Base-by-base conservation (phyloP, 1,284 basidiomycete genomes). In the Spongispora temasekensis region DNA sequence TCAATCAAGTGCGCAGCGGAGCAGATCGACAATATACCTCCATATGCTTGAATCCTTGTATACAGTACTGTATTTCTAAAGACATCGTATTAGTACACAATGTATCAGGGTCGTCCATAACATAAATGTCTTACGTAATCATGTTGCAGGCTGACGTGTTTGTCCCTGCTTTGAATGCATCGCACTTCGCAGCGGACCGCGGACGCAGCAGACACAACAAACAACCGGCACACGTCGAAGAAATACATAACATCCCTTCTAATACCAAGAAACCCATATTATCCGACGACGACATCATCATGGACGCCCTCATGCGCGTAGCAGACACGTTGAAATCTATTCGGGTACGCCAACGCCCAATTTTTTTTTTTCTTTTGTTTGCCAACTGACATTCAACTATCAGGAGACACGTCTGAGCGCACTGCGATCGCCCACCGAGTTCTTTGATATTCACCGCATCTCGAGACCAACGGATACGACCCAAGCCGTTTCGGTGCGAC, bases 361-460 rank as follows among this genome's bases (percentile, higher is more conserved):
- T 44, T 31, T 55, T n/a, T 23, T 7, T n/a, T 32, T 13, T 42
- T 23, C 2, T 2, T 19, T 27, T 61, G 51, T 76, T 15, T 31
- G n/a, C 12, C 12, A 7, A 12, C 7, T 12, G 35, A 34, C 7
- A 34, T 15, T 37, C n/a, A 17, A 17, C 9, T 2, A 0, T 10
- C 40, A 92, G 90, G 90, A 96, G 78, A 92, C 94, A 25, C 86
- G 88, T 61, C 83, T 97, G 60, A 93, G 93, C 55, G 86, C 89
- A 30, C 82, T 98, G 61, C 86, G 95, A 60, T 84, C 91, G 3
- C 85, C 91, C 2, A 77, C 79, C 59, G 94, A 97, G 74, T 93
- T 93, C 76, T 97, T 98, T 72, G 95, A 98, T 79, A 82, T 87
- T 69, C 90, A 95, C 69, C 88, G 95, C 54, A 79, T 98, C 62